Evolutionary conservation across 1,284 basidiomycete genomes (phyloP).

Genomic region (Bondarzewia mesenterica): DNA sequence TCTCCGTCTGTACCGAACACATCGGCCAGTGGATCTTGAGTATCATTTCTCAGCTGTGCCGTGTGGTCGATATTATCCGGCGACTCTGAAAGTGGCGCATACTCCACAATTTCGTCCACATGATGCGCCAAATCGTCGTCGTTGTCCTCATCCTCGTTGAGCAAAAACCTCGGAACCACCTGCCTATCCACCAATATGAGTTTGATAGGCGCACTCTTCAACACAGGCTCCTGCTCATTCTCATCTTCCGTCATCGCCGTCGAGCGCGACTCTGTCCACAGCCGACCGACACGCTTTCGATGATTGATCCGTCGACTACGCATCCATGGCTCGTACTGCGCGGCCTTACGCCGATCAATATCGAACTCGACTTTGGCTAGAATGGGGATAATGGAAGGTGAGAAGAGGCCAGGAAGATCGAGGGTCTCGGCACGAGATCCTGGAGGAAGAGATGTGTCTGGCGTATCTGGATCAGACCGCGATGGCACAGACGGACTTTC

Average conservation of each 20-base stretch:
- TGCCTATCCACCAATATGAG: slow-evolving; percentile 43
- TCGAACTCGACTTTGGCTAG: slow-evolving; percentile 87
- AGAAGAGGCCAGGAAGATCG: slow-evolving; percentile 56
- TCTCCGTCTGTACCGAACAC: slow-evolving; percentile 53
- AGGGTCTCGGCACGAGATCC: slow-evolving; percentile 36
- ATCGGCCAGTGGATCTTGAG: slow-evolving; percentile 35
- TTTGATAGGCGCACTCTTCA: slow-evolving; percentile 31
- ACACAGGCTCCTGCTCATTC: slow-evolving; percentile 16
- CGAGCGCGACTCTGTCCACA: slow-evolving; percentile 16
- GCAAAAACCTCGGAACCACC: slow-evolving; percentile 24
- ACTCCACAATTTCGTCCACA: slow-evolving; percentile 17
- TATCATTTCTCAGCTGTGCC: background rate
- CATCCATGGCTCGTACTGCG: slow-evolving; percentile 80
- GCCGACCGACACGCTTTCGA: slow-evolving; percentile 34
- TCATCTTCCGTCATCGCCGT: slow-evolving; percentile 12
- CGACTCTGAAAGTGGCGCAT: slow-evolving; percentile 28
- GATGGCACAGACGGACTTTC: slow-evolving; percentile 8
- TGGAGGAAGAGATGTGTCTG: slow-evolving; percentile 41
- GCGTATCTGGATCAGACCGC: slow-evolving; percentile 45
- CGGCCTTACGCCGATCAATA: slow-evolving; percentile 63
- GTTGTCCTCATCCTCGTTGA: slow-evolving; percentile 14
- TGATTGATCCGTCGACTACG: slow-evolving; percentile 52
- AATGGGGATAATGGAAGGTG: slow-evolving; percentile 63
- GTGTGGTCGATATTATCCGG: slow-evolving; percentile 11
- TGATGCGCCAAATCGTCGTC: slow-evolving; percentile 13